A percentile compares a stretch with the other conserved stretches of the same genome.
phyloP scores from a whole-genome alignment of 352 stramenopile species.

The Peronospora belbahrii region DNA sequence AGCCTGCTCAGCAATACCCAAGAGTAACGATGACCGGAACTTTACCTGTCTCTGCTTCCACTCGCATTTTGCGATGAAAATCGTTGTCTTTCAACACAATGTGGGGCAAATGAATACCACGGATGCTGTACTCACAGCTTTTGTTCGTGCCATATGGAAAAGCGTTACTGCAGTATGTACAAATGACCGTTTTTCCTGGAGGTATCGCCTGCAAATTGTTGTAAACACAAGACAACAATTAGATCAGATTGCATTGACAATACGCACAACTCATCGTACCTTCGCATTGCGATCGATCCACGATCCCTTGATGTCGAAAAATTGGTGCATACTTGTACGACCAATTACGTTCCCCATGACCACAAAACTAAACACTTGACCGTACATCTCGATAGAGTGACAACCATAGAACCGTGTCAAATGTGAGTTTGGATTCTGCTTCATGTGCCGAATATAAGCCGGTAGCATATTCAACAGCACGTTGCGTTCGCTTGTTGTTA shows the following conservation, averaged over 20 bases:
- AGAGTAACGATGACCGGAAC: background rate
- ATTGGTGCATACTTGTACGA: conserved; percentile 77
- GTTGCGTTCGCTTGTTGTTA: conserved; percentile 67
- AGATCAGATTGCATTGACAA: background rate
- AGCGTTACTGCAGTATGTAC: conserved; percentile 76
- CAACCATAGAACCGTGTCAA: conserved; percentile 87
- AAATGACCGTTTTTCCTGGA: conserved; percentile 76
- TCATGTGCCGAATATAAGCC: conserved; percentile 77
- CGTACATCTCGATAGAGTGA: conserved; percentile 88
- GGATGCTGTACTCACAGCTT: conserved; percentile 70
- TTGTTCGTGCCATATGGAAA: conserved; percentile 70
- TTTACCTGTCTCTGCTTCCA: conserved; percentile 47
- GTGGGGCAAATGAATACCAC: conserved; percentile 68
- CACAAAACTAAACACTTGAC: conserved; percentile 82
- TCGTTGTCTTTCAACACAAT: conserved; percentile 84
- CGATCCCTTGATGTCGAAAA: conserved; percentile 88
- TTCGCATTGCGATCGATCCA: conserved; percentile 82
- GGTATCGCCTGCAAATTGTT: conserved; percentile 44
- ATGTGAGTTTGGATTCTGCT: conserved; percentile 65
- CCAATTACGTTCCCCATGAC: conserved; percentile 89
- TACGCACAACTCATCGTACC: conserved; percentile 22
- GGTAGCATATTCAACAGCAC: conserved; percentile 80
- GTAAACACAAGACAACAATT: background rate
- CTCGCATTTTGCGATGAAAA: conserved; percentile 75
- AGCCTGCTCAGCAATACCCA: background rate